Evolutionary conservation across 1,139 yeast species (phyloP).

Genomic region (Schwanniomyces etchellsii): DNA sequence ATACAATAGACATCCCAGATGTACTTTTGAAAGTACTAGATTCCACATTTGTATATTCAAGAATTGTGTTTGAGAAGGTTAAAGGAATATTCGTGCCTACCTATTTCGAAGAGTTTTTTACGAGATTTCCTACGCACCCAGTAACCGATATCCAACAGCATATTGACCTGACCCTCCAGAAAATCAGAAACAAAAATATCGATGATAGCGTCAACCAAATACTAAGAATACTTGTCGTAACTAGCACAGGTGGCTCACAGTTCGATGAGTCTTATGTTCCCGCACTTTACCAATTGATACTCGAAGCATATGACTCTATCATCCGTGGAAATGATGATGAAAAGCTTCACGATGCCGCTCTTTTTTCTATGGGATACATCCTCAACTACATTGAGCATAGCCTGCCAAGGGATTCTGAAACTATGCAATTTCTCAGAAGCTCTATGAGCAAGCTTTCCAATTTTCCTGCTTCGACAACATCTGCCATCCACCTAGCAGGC

Average conservation of each 20-base stretch:
- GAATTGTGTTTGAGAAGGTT: background rate
- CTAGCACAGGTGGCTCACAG: slow-evolving; percentile 4
- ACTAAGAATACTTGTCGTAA: slow-evolving; percentile 2
- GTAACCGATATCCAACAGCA: slow-evolving; percentile 1
- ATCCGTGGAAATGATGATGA: background rate
- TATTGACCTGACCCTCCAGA: background rate
- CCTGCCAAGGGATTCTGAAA: background rate
- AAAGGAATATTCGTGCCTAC: background rate
- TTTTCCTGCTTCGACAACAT: background rate
- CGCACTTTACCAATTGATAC: slow-evolving; percentile 3
- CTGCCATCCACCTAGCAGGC: slow-evolving; percentile 3
- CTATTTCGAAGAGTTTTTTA: slow-evolving; percentile 3
- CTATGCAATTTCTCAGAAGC: slow-evolving; percentile 1
- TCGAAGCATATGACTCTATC: slow-evolving; percentile 2
- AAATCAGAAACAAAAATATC: slow-evolving; percentile 2
- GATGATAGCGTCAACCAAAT: slow-evolving; percentile 1
- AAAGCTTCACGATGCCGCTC: slow-evolving; percentile 1
- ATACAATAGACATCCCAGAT: background rate
- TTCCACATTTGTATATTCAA: background rate
- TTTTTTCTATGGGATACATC: slow-evolving; percentile 4
- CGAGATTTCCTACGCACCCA: slow-evolving; percentile 1
- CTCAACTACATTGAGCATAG: slow-evolving; percentile 3
- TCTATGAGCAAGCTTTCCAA: background rate
- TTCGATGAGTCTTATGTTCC: slow-evolving; percentile 1
- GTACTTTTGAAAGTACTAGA: background rate